Evolutionary conservation across 352 stramenopile genomes (phyloP).

Genomic region (Phytophthora pisi): DNA sequence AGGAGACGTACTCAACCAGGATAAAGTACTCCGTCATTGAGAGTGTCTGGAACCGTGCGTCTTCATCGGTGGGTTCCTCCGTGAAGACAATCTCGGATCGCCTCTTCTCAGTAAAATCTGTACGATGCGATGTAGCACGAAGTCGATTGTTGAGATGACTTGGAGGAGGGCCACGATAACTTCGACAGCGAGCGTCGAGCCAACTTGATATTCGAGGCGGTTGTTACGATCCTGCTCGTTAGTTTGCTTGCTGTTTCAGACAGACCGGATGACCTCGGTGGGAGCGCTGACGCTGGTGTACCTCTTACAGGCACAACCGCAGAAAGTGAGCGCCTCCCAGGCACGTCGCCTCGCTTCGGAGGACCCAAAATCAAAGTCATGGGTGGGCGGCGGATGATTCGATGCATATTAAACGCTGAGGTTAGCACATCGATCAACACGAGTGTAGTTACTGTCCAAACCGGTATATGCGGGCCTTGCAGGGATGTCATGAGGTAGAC

Average conservation of each 20-base stretch:
- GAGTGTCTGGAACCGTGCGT: slow-evolving; percentile 15
- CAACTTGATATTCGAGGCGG: neutral
- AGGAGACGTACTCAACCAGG: slow-evolving; percentile 37
- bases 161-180: neutral
- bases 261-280: neutral
- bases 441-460: slow-evolving; percentile 5
- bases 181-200: slow-evolving; percentile 8
- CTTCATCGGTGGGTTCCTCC: neutral
- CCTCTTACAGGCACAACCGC: slow-evolving; percentile 6
- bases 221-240: neutral
- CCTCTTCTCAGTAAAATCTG: slow-evolving; percentile 4
- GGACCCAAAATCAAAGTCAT: neutral
- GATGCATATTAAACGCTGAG: slow-evolving; percentile 9
- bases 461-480: slow-evolving; percentile 8
- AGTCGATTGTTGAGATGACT: neutral
- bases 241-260: slow-evolving; percentile 1
- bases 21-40: slow-evolving; percentile 32
- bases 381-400: slow-evolving; percentile 1
- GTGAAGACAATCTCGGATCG: neutral
- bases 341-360: neutral
- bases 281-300: neutral
- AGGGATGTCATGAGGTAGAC: slow-evolving; percentile 27
- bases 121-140: neutral
- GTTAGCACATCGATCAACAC: slow-evolving; percentile 8
- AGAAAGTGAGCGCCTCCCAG: neutral